Percentiles rank a stretch among this genome's conserved stretches.
phyloP scores from a whole-genome alignment of 805 yeast genomes.

The Pichia heedii region DNA sequence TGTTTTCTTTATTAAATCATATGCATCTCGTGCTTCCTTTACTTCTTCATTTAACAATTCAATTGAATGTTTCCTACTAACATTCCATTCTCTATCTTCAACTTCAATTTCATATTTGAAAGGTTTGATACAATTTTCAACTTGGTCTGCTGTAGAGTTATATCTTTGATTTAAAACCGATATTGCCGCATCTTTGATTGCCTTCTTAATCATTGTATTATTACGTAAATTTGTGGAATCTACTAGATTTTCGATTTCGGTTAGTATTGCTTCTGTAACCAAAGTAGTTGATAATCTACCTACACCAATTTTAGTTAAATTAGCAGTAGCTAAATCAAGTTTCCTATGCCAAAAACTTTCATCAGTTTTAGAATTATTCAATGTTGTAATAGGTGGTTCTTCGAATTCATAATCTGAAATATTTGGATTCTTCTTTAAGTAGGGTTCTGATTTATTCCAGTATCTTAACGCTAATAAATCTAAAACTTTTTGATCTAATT shows the following conservation, averaged over 20 bases:
- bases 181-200: constrained; percentile 78
- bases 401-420: constrained; percentile 15
- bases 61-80: constrained; percentile 71
- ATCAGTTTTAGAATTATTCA: constrained; percentile 50
- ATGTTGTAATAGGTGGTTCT: constrained; percentile 45
- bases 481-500: constrained; percentile 80
- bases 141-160: constrained; percentile 94
- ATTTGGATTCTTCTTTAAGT: constrained; percentile 12
- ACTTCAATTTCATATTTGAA: constrained; percentile 95
- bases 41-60: constrained; percentile 73
- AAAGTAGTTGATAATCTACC: constrained; percentile 83
- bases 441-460: constrained; percentile 66
- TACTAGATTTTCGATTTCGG: constrained; percentile 68
- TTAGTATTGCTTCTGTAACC: constrained; percentile 68
- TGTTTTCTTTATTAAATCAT: constrained; percentile 47
- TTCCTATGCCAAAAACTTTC: constrained; percentile 84
- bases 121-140: constrained; percentile 96
- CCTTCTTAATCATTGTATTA: constrained; percentile 79
- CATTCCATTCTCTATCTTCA: constrained; percentile 89
- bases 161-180: constrained; percentile 69
- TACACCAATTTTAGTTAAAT: constrained; percentile 84
- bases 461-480: constrained; percentile 83
- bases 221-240: constrained; percentile 66
- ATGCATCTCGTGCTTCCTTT: constrained; percentile 66
- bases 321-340: constrained; percentile 73